Base-by-base conservation (phyloP, 2,329 filamentous ascomycete genomes). In the Ophiostoma sp. region DNA sequence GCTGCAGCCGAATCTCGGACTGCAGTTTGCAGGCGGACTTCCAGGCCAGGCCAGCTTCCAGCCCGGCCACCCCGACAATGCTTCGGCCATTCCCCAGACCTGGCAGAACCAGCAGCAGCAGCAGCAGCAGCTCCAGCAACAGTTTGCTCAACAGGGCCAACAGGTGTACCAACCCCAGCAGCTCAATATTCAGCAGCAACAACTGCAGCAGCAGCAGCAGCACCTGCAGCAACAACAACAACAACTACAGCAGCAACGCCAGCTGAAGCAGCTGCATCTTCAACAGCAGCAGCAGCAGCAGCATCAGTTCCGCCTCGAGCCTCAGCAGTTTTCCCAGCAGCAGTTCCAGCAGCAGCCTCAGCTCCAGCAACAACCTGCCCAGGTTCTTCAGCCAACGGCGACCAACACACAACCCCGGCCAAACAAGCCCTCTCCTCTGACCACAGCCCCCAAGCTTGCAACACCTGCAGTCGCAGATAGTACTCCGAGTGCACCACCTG, bases 101-200 rank as follows among this genome's bases (percentile, higher is more conserved):
- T 36, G 57, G 57, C 62, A 65, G 23, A 17, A 11, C 13, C 71
- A 68, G 17, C 54, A 36, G 4, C 64, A 36, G 15, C 39, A 66
- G 17, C 71, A 65, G 33, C 35, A 66, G 36, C 35, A 66, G 20
- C 62, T 41, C 4, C 62, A 65, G 35, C 62, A 71, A 48, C 67
- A 65, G 13, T 69, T 70, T 35, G 48, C 36, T 39, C 66, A 68
- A 4, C 69, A 68, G 4, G 13, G 15, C 4, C 62, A 66, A 20
- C 62, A 66, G 35, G 5, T 6, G 27, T 20, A 66, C 4, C 62
- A 66, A 15, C 62, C 17, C 36, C 60, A 65, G 60, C 62, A 66
- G 62, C 62, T 39, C 8, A 35, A 27, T 20, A 48, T 74, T 41
- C 75, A 74, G 20, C 73, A 62, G 33, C 31, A 27, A 8, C 68